Base-by-base conservation (phyloP, 2,329 filamentous ascomycete genomes). In the Neonectria coccinea region DNA sequence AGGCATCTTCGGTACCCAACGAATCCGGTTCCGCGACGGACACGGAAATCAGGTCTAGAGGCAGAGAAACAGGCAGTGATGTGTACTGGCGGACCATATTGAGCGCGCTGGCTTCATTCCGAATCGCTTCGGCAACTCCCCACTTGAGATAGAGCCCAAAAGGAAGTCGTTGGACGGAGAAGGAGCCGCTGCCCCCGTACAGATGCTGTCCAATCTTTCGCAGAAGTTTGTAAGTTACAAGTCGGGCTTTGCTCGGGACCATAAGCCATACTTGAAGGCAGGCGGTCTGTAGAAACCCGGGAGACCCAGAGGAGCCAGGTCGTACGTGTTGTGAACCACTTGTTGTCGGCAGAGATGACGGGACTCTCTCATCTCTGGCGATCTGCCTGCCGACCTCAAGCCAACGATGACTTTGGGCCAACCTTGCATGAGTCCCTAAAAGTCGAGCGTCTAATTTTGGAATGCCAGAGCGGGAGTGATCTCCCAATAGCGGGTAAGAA, bases 111-210 rank as follows among this genome's bases (percentile, higher is more conserved):
- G 67, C 68, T 59, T 78, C 66, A 33, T 79, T 79, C 16, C 55
- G 65, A 18, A 45, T 12, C 1, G 33, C 18, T 3, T 27, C n/a
- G 1, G 14, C 25, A 11, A 9, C n/a, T 18, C 5, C 60, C 16
- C 39, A 58, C 53, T 79, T 79, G 16, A 79, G 55, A 53, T 74
- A 78, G 1, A 79, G 71, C 8, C 75, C 74, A 56, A 78, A 77
- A 2, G 75, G 76, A 16, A 79, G 56, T 41, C 70, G 67, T 47
- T 73, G 71, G 10, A 74, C 69, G 5, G 10, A 18, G 4, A 33
- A 20, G 9, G 51, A 50, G 36, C 5, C 31, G 2, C 20, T 36
- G 10, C 14, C 10, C 9, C 66, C 66, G 36, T 68, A 68, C 1
- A 64, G 10, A 16, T 29, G 18, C 6, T 27, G 5, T 12, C 60